A percentile compares a stretch with the other conserved stretches of the same genome.
Evolutionary conservation across 345 rosid genomes (phyloP).

Genomic region (Gossypium bickii): DNA sequence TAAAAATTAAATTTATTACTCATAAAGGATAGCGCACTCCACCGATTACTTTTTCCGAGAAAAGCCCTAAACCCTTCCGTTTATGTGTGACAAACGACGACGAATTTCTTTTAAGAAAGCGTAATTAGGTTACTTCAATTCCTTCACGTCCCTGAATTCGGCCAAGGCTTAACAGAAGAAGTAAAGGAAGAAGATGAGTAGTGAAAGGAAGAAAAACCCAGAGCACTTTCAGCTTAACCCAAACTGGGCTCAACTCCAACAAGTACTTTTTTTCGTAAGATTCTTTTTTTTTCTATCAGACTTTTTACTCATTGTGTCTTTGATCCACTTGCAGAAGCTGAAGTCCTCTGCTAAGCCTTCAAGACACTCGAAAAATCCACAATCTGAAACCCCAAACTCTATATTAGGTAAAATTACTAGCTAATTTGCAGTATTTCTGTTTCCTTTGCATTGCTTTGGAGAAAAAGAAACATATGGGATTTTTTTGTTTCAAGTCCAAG

Average conservation of each 20-base stretch:
- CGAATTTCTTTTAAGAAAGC: background rate
- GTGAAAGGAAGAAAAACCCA: constrained; percentile 37
- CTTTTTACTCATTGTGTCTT: background rate
- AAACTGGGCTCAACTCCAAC: constrained; percentile 83
- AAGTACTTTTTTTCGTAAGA: constrained; percentile 26
- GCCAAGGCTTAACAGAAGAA: background rate
- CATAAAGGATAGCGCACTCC: too few relatives aligned
- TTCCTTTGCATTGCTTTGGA: background rate
- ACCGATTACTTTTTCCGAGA: too few relatives aligned
- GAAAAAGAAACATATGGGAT: background rate
- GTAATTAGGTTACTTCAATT: background rate
- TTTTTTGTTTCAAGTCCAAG: background rate
- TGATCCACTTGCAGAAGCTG: constrained; percentile 46
- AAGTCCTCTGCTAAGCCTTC: constrained; percentile 31
- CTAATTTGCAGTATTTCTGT: background rate
- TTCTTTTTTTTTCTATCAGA: background rate
- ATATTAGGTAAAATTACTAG: constrained; percentile 40
- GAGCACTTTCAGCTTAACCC: constrained; percentile 51
- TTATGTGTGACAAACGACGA: background rate
- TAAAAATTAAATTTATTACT: too few relatives aligned
- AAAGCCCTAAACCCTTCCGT: too few relatives aligned
- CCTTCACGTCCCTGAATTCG: background rate
- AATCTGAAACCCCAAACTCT: constrained; percentile 34
- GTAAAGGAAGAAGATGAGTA: constrained; percentile 25
- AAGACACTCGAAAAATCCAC: constrained; percentile 18